Evolutionary conservation across 2,329 filamentous ascomycete genomes (phyloP).

Genomic region (Claviceps purpurea): DNA sequence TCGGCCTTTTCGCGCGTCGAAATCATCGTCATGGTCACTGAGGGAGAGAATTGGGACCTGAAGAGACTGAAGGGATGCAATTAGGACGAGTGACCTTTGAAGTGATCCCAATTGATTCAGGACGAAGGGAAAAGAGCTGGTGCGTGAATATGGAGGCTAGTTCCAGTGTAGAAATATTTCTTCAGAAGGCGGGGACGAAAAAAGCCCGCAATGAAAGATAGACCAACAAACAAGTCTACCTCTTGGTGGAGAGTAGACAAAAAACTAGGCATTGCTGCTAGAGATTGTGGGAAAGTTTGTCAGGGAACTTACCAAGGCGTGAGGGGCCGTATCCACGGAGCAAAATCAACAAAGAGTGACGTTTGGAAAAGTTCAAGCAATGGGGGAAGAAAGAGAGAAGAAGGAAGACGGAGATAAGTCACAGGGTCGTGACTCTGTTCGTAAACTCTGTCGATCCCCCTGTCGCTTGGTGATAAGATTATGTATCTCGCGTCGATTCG

Average conservation of each 20-base stretch:
- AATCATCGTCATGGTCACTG: conserved; percentile 6
- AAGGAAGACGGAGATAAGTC: background rate
- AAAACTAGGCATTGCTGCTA: background rate
- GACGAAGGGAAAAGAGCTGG: background rate
- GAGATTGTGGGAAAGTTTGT: background rate
- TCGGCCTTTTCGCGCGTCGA: conserved; percentile 15
- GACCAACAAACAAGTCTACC: background rate
- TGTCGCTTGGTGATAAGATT: background rate
- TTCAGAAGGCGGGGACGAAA: background rate
- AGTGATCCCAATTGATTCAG: background rate
- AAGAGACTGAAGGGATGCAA: background rate
- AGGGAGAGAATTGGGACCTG: background rate
- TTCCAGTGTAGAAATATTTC: background rate
- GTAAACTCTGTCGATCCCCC: background rate
- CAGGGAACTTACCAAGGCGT: background rate
- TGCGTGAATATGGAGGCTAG: background rate
- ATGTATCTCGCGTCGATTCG: background rate
- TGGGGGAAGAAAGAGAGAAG: background rate
- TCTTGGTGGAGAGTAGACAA: background rate
- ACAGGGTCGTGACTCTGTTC: background rate
- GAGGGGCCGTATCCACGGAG: background rate
- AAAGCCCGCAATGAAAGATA: background rate
- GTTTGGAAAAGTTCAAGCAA: background rate
- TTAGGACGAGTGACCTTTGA: background rate
- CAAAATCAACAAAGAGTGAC: background rate